A percentile compares a stretch with the other conserved stretches of the same genome.
Evolutionary conservation across 352 stramenopile genomes (phyloP).

Genomic region (Phytopythium helicoides): DNA sequence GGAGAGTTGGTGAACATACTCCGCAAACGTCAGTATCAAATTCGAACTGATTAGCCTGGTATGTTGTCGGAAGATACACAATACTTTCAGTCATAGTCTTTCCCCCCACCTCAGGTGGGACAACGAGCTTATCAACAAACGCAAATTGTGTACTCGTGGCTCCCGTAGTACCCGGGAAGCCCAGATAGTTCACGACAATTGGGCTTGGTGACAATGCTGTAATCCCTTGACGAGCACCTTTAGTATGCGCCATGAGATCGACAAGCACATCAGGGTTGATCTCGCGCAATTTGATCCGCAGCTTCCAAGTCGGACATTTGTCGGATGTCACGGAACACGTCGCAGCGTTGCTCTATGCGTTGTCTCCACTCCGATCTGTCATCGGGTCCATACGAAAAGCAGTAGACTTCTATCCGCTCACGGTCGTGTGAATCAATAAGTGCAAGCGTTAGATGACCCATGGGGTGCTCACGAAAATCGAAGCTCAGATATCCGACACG

Average conservation of each 20-base stretch:
- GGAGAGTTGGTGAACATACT: neutral
- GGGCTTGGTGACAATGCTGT: constrained; percentile 49
- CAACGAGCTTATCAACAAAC: constrained; percentile 66
- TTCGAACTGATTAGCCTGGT: constrained; percentile 91
- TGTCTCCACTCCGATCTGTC: constrained; percentile 61
- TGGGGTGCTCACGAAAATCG: constrained; percentile 92
- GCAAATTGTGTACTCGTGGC: constrained; percentile 70
- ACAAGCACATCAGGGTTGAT: constrained; percentile 84
- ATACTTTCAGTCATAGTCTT: constrained; percentile 73
- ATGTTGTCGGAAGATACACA: constrained; percentile 88
- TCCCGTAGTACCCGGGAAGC: constrained; percentile 89
- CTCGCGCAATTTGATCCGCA: constrained; percentile 44
- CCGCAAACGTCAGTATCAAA: constrained; percentile 28
- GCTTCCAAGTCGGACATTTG: constrained; percentile 46
- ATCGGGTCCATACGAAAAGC: constrained; percentile 84
- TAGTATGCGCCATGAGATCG: constrained; percentile 92
- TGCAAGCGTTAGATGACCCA: constrained; percentile 89
- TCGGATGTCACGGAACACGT: constrained; percentile 66
- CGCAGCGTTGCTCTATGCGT: constrained; percentile 47
- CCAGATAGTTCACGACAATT: constrained; percentile 89
- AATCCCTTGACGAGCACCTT: constrained; percentile 68
- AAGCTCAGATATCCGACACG: constrained; percentile 86
- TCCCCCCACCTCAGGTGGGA: constrained; percentile 49
- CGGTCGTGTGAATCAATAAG: constrained; percentile 76
- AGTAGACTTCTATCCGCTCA: constrained; percentile 40